Evolutionary conservation across 2,329 filamentous ascomycete genomes (phyloP), one percentile per base, ranked within the genome.

Genomic region (Bimuria novae-zelandiae): DNA sequence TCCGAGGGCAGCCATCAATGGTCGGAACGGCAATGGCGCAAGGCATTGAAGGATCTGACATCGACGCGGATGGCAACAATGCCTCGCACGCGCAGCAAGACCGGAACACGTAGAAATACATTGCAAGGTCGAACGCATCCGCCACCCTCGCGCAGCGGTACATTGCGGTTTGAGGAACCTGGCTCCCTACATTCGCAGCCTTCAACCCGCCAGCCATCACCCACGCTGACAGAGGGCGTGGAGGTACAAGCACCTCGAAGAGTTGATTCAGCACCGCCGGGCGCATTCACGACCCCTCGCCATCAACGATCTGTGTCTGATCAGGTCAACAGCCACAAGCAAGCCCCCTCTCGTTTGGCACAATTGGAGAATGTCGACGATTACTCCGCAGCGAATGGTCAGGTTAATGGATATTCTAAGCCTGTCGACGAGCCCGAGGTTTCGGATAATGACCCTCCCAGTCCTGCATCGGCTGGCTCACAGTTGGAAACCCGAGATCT

Each of bases 1-100:
- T 87, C 88, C 3, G 83, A 91, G 3, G 90, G 89, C 17, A 96
- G 89, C 71, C 77, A 83, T 17, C 79, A 75, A 21, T 97, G 92
- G 92, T 86, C 80, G 39, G 94, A 97, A 75, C 82, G 87, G 21
- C 90, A 97, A 60, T 99, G 94, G 94, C 86, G 92, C 61, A 89
- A 87, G 68, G 86, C 88, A 66, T 76, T 99, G 70, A 97, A 97
- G 75, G 92, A 97, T 53, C 79, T 93, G 39, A 97, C 93, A 0
- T 86, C 89, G 4, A 85, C 84, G 49, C 85, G 91, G 19, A 93
- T 96, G 84, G 85, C 84, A 23, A 35, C 70, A 8, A 55, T 49
- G 11, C 61, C 65, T n/a, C 45, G 57, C 12, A 60, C 65, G 79
- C 14, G 77, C 14, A 65, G 64, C 54, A 61, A 67, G 21, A 61